Evolutionary conservation across 2,329 filamentous ascomycete genomes (phyloP).

Genomic region (Teratosphaeria viscida): DNA sequence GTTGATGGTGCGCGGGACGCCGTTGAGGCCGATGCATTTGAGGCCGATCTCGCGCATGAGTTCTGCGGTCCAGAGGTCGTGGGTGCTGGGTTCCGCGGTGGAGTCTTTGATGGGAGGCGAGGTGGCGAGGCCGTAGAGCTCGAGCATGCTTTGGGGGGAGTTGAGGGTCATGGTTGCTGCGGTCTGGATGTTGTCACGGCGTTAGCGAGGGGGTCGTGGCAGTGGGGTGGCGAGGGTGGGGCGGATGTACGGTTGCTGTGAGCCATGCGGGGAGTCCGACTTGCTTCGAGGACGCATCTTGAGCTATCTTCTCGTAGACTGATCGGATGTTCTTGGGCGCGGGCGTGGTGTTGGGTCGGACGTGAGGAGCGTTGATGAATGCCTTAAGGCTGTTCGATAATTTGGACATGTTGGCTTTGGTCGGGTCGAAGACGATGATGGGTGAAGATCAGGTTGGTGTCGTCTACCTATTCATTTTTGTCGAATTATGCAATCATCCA

Average conservation of each 20-base stretch:
- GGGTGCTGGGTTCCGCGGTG: conserved; percentile 15
- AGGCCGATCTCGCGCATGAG: conserved; percentile 65
- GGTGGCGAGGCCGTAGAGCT: conserved; percentile 45
- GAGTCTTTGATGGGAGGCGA: conserved; percentile 3
- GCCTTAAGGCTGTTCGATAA: conserved; percentile 61
- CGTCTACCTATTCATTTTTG: neutral
- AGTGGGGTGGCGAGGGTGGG: neutral
- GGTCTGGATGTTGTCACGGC: conserved; percentile 40
- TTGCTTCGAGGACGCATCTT: conserved; percentile 51
- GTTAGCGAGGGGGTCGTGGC: neutral
- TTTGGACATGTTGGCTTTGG: conserved; percentile 50
- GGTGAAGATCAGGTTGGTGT: neutral
- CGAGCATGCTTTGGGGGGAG: conserved; percentile 62
- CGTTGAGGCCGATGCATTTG: conserved; percentile 72
- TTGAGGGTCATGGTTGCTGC: conserved; percentile 81
- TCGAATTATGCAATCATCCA: neutral
- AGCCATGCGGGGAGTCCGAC: conserved; percentile 58
- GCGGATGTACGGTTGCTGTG: conserved; percentile 46
- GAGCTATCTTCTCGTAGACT: conserved; percentile 54
- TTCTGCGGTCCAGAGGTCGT: conserved; percentile 48
- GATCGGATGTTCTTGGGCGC: conserved; percentile 54
- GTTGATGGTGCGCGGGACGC: conserved; percentile 70
- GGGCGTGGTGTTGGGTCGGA: conserved; percentile 53
- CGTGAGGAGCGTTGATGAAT: conserved; percentile 60
- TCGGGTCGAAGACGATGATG: neutral